Evolutionary conservation across 148 eudicot species (phyloP).

Genomic region (Vaccinium vitisidaea): DNA sequence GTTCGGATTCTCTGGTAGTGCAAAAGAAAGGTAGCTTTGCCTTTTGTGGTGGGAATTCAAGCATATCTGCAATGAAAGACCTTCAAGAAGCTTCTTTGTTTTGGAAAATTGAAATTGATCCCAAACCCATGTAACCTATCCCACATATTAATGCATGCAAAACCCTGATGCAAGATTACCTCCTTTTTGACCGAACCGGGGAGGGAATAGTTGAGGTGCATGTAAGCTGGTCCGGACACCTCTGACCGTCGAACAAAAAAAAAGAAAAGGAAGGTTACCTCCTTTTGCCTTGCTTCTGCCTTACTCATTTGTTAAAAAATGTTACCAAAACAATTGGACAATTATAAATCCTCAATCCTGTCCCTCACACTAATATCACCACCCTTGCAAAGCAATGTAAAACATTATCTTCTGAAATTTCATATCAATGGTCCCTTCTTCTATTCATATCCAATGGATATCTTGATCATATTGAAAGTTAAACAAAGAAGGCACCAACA

Average conservation of each 20-base stretch:
- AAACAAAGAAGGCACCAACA: not conserved
- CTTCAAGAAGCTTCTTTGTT: not conserved
- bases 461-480: not conserved
- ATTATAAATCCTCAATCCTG: not conserved
- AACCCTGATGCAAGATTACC: not conserved
- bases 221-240: too few species aligned
- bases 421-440: not conserved
- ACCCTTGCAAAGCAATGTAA: not conserved
- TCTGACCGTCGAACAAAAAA: too few species aligned
- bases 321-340: not conserved
- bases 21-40: not conserved
- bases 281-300: too few species aligned
- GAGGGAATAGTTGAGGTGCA: too few species aligned
- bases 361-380: not conserved
- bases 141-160: not conserved
- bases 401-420: not conserved
- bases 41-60: constrained; percentile 16
- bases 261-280: too few species aligned
- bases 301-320: too few species aligned
- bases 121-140: not conserved
- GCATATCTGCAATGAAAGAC: constrained; percentile 5
- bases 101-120: too few species aligned
- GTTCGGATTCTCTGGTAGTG: constrained; percentile 9
- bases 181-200: not conserved
- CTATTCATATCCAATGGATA: not conserved